phyloP scores from a whole-genome alignment of 257 asterid genomes.

The Solanum boliviense region DNA sequence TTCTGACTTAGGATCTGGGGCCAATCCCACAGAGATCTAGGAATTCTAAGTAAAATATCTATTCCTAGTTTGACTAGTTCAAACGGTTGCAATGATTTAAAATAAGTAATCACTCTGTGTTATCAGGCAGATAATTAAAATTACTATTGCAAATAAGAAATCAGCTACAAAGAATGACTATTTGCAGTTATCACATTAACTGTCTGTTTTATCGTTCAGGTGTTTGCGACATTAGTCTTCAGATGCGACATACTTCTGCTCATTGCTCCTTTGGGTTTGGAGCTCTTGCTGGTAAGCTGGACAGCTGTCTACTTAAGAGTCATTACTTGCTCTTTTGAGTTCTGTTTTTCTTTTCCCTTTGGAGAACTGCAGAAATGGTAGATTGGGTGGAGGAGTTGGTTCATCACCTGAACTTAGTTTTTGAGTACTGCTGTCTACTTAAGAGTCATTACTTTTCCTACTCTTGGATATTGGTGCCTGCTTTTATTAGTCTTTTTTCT shows the following conservation, averaged over 20 bases:
- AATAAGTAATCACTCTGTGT: background rate
- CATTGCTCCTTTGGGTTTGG: conserved; percentile 67
- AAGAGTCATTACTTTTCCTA: background rate
- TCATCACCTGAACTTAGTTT: background rate
- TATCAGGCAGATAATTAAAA: background rate
- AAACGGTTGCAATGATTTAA: background rate
- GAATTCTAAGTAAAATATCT: background rate
- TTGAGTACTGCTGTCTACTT: background rate
- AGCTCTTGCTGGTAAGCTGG: conserved; percentile 71
- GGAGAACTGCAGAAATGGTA: background rate
- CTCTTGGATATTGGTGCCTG: background rate
- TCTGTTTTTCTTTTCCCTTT: background rate
- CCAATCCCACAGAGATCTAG: background rate
- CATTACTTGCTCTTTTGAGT: background rate
- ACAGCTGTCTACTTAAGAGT: background rate
- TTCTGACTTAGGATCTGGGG: background rate
- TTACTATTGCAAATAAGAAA: background rate
- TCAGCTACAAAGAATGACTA: background rate
- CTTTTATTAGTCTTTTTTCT: background rate
- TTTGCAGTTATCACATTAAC: conserved; percentile 10
- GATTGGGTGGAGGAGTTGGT: background rate
- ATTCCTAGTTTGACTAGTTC: background rate
- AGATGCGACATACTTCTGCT: conserved; percentile 91
- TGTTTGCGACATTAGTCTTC: conserved; percentile 69
- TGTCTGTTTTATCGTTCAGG: conserved; percentile 39